Evolutionary conservation across 108 stramenopile species (phyloP).

Genomic region (Cyclostephanos tholiformis): DNA sequence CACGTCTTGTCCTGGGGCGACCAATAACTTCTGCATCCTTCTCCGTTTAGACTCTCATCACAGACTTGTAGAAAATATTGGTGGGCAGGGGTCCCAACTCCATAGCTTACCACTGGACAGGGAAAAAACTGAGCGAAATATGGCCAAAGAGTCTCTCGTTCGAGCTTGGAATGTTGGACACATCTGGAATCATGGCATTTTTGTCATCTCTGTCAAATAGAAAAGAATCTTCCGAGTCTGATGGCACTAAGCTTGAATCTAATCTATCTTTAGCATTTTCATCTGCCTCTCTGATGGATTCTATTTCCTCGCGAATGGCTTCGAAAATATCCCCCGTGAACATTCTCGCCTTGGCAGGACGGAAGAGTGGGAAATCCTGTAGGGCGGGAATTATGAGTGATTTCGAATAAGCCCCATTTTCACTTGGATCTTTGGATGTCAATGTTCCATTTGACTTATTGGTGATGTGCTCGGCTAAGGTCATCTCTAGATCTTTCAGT

Average conservation of each 20-base stretch:
- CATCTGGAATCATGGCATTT: conserved; percentile 26
- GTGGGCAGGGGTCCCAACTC: not conserved
- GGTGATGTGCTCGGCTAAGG: conserved; percentile 12
- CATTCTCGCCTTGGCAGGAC: conserved; percentile 25
- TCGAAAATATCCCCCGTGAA: conserved; percentile 24
- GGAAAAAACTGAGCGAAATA: conserved; percentile 50
- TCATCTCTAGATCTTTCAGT: conserved; percentile 13
- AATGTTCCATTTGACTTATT: not conserved
- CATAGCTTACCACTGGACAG: conserved; percentile 40
- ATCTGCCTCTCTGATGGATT: conserved; percentile 40
- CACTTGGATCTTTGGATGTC: conserved; percentile 3
- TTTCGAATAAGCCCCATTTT: not conserved
- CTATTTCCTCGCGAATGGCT: conserved; percentile 42
- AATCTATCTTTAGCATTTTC: conserved; percentile 19
- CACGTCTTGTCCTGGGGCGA: no score
- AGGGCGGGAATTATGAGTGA: conserved; percentile 28
- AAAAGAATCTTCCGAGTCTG: conserved; percentile 34
- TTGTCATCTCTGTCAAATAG: conserved; percentile 13
- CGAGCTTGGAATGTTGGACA: not conserved
- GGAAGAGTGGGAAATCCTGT: conserved; percentile 36
- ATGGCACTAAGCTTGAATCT: conserved; percentile 34
- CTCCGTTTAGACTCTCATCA: no score
- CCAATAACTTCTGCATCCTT: no score
- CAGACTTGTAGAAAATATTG: not conserved
- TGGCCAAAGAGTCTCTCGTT: conserved; percentile 45